Evolutionary conservation across 202 grass and related monocot species (phyloP).

Genomic region (Setaria viridis): DNA sequence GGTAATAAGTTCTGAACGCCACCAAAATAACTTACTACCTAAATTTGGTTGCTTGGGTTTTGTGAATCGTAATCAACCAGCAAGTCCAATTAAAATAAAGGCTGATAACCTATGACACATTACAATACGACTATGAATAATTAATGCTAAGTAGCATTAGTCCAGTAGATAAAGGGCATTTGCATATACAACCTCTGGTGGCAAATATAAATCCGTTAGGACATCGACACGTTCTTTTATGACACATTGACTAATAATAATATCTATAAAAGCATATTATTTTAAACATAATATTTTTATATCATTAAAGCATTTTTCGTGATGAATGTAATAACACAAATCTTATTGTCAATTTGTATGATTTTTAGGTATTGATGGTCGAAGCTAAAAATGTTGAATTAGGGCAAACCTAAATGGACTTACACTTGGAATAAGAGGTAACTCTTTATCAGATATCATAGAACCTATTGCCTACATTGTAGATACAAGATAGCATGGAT

Average conservation of each 20-base stretch:
- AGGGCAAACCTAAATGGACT: neutral
- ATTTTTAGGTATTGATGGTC: neutral
- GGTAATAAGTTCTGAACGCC: neutral
- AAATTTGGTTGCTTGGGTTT: neutral
- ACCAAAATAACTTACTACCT: neutral
- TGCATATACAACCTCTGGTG: neutral
- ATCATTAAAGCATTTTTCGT: neutral
- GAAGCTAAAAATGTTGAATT: neutral
- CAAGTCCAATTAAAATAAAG: neutral
- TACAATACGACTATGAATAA: neutral
- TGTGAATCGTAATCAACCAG: neutral
- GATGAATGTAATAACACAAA: neutral
- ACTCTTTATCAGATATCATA: slow-evolving; percentile 5
- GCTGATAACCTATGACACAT: neutral
- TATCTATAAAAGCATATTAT: neutral
- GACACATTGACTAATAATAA: neutral
- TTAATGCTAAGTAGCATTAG: neutral
- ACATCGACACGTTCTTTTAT: neutral
- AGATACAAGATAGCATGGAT: neutral
- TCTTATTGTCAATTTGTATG: neutral
- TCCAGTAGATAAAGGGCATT: slow-evolving; percentile 4
- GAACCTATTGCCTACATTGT: neutral
- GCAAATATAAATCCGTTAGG: neutral
- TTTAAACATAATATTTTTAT: neutral
- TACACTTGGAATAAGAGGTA: neutral